Evolutionary conservation across 225 moss, liverwort and hornwort species (phyloP).

Genomic region (Bryum argenteum): DNA sequence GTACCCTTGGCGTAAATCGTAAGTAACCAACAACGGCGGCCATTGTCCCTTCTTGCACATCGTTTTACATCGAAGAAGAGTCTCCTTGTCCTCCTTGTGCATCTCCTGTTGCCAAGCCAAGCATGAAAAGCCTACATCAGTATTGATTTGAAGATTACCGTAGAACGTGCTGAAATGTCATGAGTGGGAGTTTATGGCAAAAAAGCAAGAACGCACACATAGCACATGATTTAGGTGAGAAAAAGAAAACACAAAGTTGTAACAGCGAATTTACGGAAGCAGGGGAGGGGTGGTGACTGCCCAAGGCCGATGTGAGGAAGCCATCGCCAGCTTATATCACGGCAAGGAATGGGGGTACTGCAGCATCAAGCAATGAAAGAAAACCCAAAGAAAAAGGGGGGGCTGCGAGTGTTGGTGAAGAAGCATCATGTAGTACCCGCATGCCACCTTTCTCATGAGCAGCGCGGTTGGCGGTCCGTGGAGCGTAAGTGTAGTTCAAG

Average conservation of each 20-base stretch:
- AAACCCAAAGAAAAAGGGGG: slow-evolving; percentile 27
- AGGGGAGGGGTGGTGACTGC: too few relatives aligned
- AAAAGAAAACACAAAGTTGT: slow-evolving; percentile 28
- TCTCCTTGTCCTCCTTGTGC: slow-evolving; percentile 83
- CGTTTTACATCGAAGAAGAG: slow-evolving; percentile 62
- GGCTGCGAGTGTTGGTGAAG: slow-evolving; percentile 30
- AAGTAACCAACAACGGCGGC: slow-evolving; percentile 80
- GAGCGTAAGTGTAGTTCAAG: slow-evolving; percentile 65
- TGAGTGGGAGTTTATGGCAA: too few relatives aligned
- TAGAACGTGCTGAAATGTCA: too few relatives aligned
- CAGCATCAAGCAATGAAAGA: slow-evolving; percentile 40
- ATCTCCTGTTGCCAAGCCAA: slow-evolving; percentile 58
- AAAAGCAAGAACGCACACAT: neutral
- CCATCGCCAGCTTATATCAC: slow-evolving; percentile 45
- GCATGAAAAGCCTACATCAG: slow-evolving; percentile 7
- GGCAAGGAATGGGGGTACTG: slow-evolving; percentile 19
- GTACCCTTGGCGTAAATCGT: slow-evolving; percentile 85
- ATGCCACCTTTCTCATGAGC: slow-evolving; percentile 81
- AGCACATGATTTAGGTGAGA: neutral
- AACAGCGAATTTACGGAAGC: slow-evolving; percentile 37
- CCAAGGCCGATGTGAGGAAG: slow-evolving; percentile 32
- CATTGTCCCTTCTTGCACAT: slow-evolving; percentile 82
- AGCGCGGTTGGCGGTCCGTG: slow-evolving; percentile 75
- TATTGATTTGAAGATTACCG: too few relatives aligned
- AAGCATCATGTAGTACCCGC: slow-evolving; percentile 60